Evolutionary conservation across 805 yeast species (phyloP), one percentile per base, ranked within the genome.

Genomic region (Maudiozyma serrabonitensis): DNA sequence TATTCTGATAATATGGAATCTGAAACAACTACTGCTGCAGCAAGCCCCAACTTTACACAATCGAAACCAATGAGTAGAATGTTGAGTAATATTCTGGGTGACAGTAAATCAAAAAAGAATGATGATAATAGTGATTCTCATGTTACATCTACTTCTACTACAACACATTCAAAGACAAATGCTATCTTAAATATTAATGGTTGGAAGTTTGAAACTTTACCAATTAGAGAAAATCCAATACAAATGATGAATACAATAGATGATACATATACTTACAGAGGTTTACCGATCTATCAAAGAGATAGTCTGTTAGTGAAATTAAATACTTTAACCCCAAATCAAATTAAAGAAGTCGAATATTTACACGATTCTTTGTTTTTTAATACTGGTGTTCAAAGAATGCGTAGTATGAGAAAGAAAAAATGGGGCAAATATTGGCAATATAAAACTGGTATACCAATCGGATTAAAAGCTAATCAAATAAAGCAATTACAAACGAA

Each of bases 381-480:
- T 19, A 75, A 75, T 55, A 70, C 70, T 42, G 70, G 74, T 37
- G 54, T 76, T 43, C 71, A 71, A 52, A 67, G 67, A 45, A 70
- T 72, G 15, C 59, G 81, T 48, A 57, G 66, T 5, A 55, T 69
- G 31, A 64, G 81, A 54, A 62, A 66, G 26, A 68, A 64, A 43
- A 78, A 72, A 58, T 78, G 82, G 82, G 54, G 60, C 21, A 67
- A 66, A 55, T 78, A 74, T 53, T 78, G 74, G 72, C 70, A 67
- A 46, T 64, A 66, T 31, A 75, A 71, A 54, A 58, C 68, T 21
- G 80, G 80, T 13, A 54, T 63, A 4, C 69, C 69, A 9, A 52
- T 64, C 13, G 72, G 70, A 2, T 48, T 67, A 23, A 35, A 61
- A 4, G 57, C 59, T 39, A 57, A 54, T 6, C 59, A 62, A 34